Evolutionary conservation across 1,284 basidiomycete species (phyloP), one percentile per base, ranked within the genome.

Genomic region (Rhodofomes roseus): DNA sequence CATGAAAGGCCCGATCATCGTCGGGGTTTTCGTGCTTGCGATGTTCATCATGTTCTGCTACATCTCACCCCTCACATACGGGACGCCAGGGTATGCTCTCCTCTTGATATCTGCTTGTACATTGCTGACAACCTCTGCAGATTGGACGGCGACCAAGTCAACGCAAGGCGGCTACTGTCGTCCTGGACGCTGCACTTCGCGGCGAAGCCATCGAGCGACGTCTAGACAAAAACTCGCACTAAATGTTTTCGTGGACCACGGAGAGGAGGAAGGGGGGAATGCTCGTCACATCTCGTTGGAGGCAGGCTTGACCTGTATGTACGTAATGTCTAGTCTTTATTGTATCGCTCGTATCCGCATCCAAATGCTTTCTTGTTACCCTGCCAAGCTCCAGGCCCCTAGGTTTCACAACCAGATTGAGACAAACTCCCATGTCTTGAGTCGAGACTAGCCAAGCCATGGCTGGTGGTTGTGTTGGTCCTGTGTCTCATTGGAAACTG

Each of bases 61-160:
- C 79, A 78, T 95, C 56, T 82, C 90, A 25, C 95, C 95, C 40
- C 77, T 98, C 68, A 97, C 95, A 11, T 98, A 96, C 72, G 96
- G 95, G 53, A 90, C 90, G 27, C 90, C 93, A 63, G 91, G 93
- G 93, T 95, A 76, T 70, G 90, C 81, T 52, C 61, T 59, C 22
- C 55, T 27, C 11, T n/a, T 8, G 44, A 27, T 59, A 36, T 22
- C n/a, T 27, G 3, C 58, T 22, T 39, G 43, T 41, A 23, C 40
- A 31, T 37, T 55, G 48, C 61, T 70, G 56, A 72, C 57, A 44
- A 14, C 57, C 63, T 58, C 14, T 65, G 29, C 59, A 93, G 91
- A 55, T 77, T 93, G 70, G 85, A 85, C 51, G 90, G 91, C 29
- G 81, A 89, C 40, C 74, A 83, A 65, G 89, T 93, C 63, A 91